Evolutionary conservation across 345 rosid species (phyloP).

Genomic region (Aethionema arabicum): DNA sequence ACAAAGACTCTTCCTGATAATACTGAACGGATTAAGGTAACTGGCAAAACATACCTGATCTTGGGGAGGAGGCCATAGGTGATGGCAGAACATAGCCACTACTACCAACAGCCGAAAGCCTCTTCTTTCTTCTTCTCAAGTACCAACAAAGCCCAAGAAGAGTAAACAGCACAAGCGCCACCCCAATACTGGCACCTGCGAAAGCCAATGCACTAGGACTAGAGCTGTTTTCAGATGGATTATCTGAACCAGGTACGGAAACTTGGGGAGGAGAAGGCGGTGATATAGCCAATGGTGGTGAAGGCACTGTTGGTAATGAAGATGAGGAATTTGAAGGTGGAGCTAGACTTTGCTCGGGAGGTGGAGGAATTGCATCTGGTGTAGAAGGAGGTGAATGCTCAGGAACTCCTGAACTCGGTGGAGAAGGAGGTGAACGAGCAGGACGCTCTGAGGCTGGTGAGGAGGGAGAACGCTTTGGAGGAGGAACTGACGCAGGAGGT

Average conservation of each 20-base stretch:
- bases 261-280: constrained; percentile 43
- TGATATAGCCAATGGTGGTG: constrained; percentile 38
- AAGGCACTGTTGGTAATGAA: constrained; percentile 36
- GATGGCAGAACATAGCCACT: constrained; percentile 73
- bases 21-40: background rate
- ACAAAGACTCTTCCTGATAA: constrained; percentile 8
- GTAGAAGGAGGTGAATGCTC: constrained; percentile 45
- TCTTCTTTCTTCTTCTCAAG: constrained; percentile 56
- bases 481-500: constrained; percentile 26
- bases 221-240: constrained; percentile 32
- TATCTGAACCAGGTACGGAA: constrained; percentile 32
- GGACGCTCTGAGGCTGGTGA: constrained; percentile 32
- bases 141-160: constrained; percentile 62
- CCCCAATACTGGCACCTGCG: constrained; percentile 53
- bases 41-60: constrained; percentile 54
- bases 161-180: constrained; percentile 55
- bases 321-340: constrained; percentile 45
- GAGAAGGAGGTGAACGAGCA: constrained; percentile 31
- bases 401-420: constrained; percentile 28
- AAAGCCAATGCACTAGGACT: constrained; percentile 42
- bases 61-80: constrained; percentile 53
- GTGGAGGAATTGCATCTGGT: constrained; percentile 34
- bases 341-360: constrained; percentile 36
- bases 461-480: constrained; percentile 39
- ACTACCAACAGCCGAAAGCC: constrained; percentile 42